Evolutionary conservation across 1,139 yeast species (phyloP).

Genomic region (Geotrichum citri-aurantii): DNA sequence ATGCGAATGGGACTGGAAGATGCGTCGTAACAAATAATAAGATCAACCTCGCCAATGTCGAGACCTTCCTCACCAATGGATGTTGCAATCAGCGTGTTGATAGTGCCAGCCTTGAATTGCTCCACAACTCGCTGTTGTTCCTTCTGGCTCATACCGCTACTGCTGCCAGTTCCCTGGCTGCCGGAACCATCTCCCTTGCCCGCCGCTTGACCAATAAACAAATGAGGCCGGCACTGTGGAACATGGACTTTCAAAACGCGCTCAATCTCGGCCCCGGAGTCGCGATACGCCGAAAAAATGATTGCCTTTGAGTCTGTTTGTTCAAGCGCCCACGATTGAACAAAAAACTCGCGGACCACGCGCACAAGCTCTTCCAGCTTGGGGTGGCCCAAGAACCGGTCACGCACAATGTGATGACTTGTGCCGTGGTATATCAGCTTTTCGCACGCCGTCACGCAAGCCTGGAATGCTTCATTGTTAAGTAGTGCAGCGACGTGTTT

Average conservation of each 20-base stretch:
- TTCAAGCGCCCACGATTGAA: slow-evolving; percentile 6
- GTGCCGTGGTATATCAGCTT: slow-evolving; percentile 30
- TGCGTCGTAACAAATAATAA: slow-evolving; percentile 88
- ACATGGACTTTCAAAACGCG: slow-evolving; percentile 51
- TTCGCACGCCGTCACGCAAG: slow-evolving; percentile 45
- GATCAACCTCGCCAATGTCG: slow-evolving; percentile 95
- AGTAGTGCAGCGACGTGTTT: slow-evolving; percentile 40
- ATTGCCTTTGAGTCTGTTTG: slow-evolving; percentile 61
- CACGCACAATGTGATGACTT: slow-evolving; percentile 21
- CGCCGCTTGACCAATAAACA: slow-evolving; percentile 77
- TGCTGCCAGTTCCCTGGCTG: slow-evolving; percentile 24
- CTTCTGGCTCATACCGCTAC: slow-evolving; percentile 39
- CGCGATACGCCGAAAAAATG: slow-evolving; percentile 81
- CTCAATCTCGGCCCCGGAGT: slow-evolving; percentile 83
- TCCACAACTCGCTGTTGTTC: slow-evolving; percentile 53
- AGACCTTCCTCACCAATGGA: slow-evolving; percentile 98
- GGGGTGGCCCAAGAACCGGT: slow-evolving; percentile 58
- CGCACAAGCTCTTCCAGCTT: slow-evolving; percentile 57
- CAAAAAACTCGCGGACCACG: slow-evolving; percentile 11
- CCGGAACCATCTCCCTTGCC: slow-evolving; percentile 21
- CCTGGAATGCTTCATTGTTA: slow-evolving; percentile 44
- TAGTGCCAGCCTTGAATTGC: slow-evolving; percentile 62
- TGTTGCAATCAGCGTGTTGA: slow-evolving; percentile 85
- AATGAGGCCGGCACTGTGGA: slow-evolving; percentile 58
- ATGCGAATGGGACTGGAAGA: slow-evolving; percentile 91